Conservation (phyloP, 2,329 filamentous ascomycete genomes). For the Apiospora sp. region DNA sequence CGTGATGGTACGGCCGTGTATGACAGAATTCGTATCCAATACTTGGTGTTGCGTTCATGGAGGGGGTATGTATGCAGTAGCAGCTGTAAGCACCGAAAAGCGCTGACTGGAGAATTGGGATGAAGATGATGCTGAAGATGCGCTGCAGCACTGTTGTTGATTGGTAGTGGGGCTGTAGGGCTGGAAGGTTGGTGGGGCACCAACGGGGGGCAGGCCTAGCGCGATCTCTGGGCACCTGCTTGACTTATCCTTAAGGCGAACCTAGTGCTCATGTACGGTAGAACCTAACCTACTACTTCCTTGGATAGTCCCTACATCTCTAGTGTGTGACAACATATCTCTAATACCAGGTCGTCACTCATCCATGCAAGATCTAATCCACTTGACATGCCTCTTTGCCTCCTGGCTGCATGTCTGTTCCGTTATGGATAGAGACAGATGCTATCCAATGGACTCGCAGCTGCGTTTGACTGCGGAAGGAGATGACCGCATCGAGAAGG, state of each 20-base stretch:
- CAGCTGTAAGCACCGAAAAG: not conserved
- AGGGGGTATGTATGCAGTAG: not conserved
- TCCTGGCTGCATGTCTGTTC: not conserved
- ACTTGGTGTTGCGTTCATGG: not conserved
- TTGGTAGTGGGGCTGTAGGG: slow-evolving; percentile 16
- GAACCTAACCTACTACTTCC: not conserved
- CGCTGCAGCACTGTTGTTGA: not conserved
- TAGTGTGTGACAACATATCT: too few species aligned
- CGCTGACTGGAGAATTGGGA: slow-evolving; percentile 4
- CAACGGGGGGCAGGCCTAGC: not conserved
- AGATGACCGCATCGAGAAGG: not conserved
- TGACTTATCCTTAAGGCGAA: not conserved
- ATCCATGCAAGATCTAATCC: not conserved
- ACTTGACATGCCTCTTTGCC: not conserved
- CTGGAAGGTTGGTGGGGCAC: not conserved
- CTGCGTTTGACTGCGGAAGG: too few species aligned
- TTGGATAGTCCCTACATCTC: not conserved
- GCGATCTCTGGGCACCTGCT: not conserved
- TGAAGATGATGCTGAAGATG: not conserved
- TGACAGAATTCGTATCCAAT: not conserved
- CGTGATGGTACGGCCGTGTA: not conserved
- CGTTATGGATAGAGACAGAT: not conserved
- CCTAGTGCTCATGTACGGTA: not conserved
- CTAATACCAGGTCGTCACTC: too few species aligned
- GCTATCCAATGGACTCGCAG: not conserved